phyloP scores from a whole-genome alignment of 495 filamentous ascomycete species.

The Aspergillus leporis region DNA sequence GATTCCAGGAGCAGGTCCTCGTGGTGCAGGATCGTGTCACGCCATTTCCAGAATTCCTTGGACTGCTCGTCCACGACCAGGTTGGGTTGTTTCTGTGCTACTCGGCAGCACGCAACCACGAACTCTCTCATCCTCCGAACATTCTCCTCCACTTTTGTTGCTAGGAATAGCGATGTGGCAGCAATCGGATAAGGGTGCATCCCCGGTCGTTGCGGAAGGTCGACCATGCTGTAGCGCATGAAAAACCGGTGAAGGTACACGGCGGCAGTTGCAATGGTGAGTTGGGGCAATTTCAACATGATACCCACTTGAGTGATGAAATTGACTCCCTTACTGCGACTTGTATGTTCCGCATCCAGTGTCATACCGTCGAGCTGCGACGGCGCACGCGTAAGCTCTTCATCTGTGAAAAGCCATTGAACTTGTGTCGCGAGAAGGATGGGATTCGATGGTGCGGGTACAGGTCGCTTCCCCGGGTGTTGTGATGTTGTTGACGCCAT shows the following conservation, averaged over 20 bases:
- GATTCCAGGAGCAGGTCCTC: constrained; percentile 91
- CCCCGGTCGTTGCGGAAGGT: constrained; percentile 57
- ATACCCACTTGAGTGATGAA: constrained; percentile 96
- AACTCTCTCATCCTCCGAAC: constrained; percentile 91
- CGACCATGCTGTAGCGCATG: constrained; percentile 80
- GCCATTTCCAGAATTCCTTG: constrained; percentile 97
- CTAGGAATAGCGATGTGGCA: constrained; percentile 86
- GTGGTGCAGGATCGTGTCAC: constrained; percentile 84
- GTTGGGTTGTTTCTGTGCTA: constrained; percentile 89
- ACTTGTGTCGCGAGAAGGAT: constrained; percentile 54
- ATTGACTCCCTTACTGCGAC: constrained; percentile 87
- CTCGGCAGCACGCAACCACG: constrained; percentile 87
- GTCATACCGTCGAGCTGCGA: constrained; percentile 81
- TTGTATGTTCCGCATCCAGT: constrained; percentile 69
- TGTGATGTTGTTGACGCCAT: constrained; percentile 38
- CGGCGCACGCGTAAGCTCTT: constrained; percentile 78
- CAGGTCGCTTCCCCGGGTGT: constrained; percentile 38
- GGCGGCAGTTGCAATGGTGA: constrained; percentile 87
- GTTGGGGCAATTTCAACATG: constrained; percentile 86
- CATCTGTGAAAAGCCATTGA: constrained; percentile 89
- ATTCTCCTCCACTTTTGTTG: constrained; percentile 95
- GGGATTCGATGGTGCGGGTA: constrained; percentile 49
- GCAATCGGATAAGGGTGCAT: constrained; percentile 90
- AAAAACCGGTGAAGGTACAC: constrained; percentile 94
- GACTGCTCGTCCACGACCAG: constrained; percentile 89